Evolutionary conservation across 495 filamentous ascomycete species (phyloP), one percentile per base, ranked within the genome.

Genomic region (Penicillium silybi): DNA sequence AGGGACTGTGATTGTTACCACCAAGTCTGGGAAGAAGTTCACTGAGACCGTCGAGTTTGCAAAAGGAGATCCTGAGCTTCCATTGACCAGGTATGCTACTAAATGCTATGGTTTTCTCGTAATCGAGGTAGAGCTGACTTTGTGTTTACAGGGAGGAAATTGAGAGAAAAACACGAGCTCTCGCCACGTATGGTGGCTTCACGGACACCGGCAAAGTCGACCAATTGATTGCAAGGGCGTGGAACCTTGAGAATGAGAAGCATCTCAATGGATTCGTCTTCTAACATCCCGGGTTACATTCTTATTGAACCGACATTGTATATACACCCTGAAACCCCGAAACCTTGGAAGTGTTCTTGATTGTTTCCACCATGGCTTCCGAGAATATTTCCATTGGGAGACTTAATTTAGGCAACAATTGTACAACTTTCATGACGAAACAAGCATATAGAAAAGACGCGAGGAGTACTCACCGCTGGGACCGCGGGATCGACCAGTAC

Each of bases 41-140:
- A 55, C 49, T 1, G 59, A 70, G 43, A 62, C 60, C 6, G 60
- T 63, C 3, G 52, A 56, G 13, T 65, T 61, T 57, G 59, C 62
- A 13, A 71, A 71, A 48, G 68, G 68, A 41, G 68, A 71, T 39
- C 68, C 68, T 0, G 62, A 65, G 41, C 26, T 63, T 27, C 55
- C 68, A 0, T 58, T 71, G 41, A 64, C 66, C 16, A 64, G 64
- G 68, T 71, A 59, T 25, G 46, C 1, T 52, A 1, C 22, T 34
- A n/a, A 13, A 4, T 35, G n/a, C 23, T 9, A 7, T 27, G 9
- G 8, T 41, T 6, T 19, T 6, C 6, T 10, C 15, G n/a, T n/a
- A n/a, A n/a, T n/a, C 34, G 34, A 7, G 4, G 16, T 22, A 15
- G 29, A 32, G 34, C 44, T 57, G 32, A 50, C 15, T n/a, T 20